A percentile compares a stretch with the other conserved stretches of the same genome.
phyloP scores from a whole-genome alignment of 768 basidiomycete genomes.

The Trametes sanguinea region DNA sequence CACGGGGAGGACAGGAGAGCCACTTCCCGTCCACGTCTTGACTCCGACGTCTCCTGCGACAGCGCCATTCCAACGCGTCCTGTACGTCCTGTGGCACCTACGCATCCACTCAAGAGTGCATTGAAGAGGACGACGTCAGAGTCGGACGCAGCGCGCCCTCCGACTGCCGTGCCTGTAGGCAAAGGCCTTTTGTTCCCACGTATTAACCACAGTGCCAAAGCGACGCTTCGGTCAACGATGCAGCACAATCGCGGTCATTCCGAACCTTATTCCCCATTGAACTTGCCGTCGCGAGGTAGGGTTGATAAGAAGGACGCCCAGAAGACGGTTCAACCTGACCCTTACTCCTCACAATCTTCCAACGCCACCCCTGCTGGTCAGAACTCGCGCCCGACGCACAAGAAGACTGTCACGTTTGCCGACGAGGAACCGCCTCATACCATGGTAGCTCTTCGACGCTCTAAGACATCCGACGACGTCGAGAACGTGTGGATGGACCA shows the following conservation, averaged over 20 bases:
- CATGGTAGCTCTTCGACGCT: not conserved
- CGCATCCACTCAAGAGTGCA: conserved; percentile 5
- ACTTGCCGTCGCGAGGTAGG: not conserved
- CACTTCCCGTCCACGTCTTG: not conserved
- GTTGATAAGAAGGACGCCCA: not conserved
- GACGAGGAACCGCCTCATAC: not conserved
- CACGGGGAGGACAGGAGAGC: not conserved
- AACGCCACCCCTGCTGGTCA: not conserved
- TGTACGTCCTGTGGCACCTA: not conserved
- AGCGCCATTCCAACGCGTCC: not conserved
- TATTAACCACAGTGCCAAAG: conserved; percentile 1
- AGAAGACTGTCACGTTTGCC: conserved; percentile 10
- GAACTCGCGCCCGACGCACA: not conserved
- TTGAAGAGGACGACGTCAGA: not conserved
- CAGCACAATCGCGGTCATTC: conserved; percentile 9
- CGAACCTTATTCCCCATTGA: not conserved
- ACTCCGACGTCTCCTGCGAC: not conserved
- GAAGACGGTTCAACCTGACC: not conserved
- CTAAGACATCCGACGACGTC: not conserved
- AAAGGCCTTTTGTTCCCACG: not conserved
- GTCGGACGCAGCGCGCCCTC: not conserved
- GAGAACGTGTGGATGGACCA: not conserved
- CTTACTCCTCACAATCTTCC: not conserved
- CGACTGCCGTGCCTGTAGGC: not conserved
- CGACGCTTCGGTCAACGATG: not conserved